Base-by-base conservation (phyloP, 2,329 filamentous ascomycete genomes). In the Talaromyces sp. region DNA sequence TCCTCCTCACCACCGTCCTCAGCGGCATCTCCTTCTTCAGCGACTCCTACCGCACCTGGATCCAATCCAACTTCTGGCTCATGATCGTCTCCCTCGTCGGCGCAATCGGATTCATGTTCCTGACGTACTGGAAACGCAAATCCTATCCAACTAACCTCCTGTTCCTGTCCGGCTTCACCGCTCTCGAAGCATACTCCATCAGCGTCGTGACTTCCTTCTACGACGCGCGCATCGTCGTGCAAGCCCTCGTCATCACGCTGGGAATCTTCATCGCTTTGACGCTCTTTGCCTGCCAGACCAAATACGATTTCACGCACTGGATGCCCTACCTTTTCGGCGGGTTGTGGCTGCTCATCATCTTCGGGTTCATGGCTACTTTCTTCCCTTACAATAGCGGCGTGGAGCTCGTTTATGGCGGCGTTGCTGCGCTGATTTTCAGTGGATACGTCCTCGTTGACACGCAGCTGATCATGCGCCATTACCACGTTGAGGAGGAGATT, bases 251-350 rank as follows among this genome's bases (percentile, higher is more conserved):
- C 69, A 88, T 99, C 65, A 99, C 95, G 1, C 77, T 88, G 10
- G 87, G 82, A 61, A 87, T 89, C 71, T 89, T 89, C 72, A 78
- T 89, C 54, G 85, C 83, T 34, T 77, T 89, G 65, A 89, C 86
- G 2, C 79, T 93, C 53, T 98, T 99, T 77, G 95, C 95, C 59
- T 97, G 93, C 86, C 95, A 99, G 83, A 91, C 91, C 69, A 96
- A 96, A 78, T 99, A 99, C 76, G 95, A 99, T 83, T 99, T 99
- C 77, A 98, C 94, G 1, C 90, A 88, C 69, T 99, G 95, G 94
- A 91, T 94, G 83, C 94, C 95, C 19, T 98, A 97, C 77, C 87
- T 98, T 3, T 96, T 96, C 73, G 93, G 93, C 66, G 89, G 85
- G 0, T 85, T 99, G 19, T 98, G 95, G 95, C 89, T 91, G 6